Base-by-base conservation (phyloP, 106 monocot genomes). In the Dioscorea alata region DNA sequence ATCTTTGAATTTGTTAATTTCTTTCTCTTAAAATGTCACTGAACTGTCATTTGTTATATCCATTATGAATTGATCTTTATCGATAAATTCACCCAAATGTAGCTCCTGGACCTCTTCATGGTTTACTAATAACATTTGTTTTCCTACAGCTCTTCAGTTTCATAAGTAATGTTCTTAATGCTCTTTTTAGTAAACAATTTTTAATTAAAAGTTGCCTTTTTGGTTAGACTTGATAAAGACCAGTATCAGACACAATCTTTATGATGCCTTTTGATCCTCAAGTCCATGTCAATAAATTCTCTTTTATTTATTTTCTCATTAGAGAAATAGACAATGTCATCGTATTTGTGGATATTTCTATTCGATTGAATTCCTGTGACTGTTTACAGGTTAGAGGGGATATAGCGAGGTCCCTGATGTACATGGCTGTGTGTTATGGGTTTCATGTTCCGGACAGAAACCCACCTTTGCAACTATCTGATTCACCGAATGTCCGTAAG, bases 341-440 rank as follows among this genome's bases (percentile, higher is more conserved):
- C 5, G 4, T 54, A 18, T 54, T 54, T 18, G 14, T 53, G 54
- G 18, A 54, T 19, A 54, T 54, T 54, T 19, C 3, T 1, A 14
- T 42, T 42, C 10, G 42, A 42, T 42, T 42, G 54, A 54, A 54
- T 19, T 19, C 15, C 15, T 54, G 7, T 54, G 15, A 54, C 13
- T 8, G 19, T 57, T 56, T 74, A 50, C 69, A 93, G 93, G 89
- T 93, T 14, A 81, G 86, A 64, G 93, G 93, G 20, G 93, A 93
- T 70, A 73, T 93, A 65, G 89, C 93, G 49, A 83, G 93, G 31
- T 89, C 89, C 58, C 64, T 93, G 19, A 76, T 93, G 83, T 93
- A 93, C 62, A 93, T 93, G 93, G 89, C 93, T 59, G 75, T 89
- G 49, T 64, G 73, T 57, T 89, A 93, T 72, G 86, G 86, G 72